phyloP scores from a whole-genome alignment of 768 basidiomycete species.

The Trametes meyenii region DNA sequence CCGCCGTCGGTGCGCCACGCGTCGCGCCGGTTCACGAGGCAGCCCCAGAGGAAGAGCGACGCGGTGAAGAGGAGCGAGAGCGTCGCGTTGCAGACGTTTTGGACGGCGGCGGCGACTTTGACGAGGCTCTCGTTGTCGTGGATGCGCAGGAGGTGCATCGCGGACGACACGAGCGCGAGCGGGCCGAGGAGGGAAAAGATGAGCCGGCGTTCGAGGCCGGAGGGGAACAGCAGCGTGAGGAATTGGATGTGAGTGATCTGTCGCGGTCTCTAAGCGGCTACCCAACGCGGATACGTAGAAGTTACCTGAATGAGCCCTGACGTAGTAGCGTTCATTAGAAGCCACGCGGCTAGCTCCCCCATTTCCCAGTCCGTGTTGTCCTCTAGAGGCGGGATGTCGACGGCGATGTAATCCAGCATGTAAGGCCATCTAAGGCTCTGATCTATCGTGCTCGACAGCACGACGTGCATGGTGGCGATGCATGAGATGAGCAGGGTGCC shows the following conservation, averaged over 20 bases:
- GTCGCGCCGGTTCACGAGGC: conserved; percentile 82
- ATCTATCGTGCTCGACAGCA: conserved; percentile 58
- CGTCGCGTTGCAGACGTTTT: conserved; percentile 95
- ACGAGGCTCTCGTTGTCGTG: conserved; percentile 39
- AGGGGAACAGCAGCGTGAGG: conserved; percentile 92
- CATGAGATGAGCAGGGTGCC: conserved; percentile 76
- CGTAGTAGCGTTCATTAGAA: conserved; percentile 84
- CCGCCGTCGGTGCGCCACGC: conserved; percentile 98
- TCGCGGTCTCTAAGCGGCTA: not conserved
- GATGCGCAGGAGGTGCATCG: conserved; percentile 83
- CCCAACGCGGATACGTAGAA: not conserved
- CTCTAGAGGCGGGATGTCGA: conserved; percentile 60
- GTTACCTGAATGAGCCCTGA: conserved; percentile 84
- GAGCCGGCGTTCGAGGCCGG: conserved; percentile 81
- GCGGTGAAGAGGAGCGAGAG: conserved; percentile 93
- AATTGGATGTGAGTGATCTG: conserved; percentile 98
- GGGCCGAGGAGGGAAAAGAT: conserved; percentile 88
- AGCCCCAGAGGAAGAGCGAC: conserved; percentile 91
- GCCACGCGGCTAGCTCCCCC: conserved; percentile 75
- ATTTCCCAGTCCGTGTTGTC: conserved; percentile 56
- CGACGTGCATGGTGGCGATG: conserved; percentile 75
- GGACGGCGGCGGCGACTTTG: conserved; percentile 68
- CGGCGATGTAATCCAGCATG: conserved; percentile 91
- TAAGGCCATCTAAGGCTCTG: conserved; percentile 89
- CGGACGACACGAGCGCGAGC: conserved; percentile 79